phyloP scores from a whole-genome alignment of 2,329 filamentous ascomycete genomes.

The Aaosphaeria pasadenensis region DNA sequence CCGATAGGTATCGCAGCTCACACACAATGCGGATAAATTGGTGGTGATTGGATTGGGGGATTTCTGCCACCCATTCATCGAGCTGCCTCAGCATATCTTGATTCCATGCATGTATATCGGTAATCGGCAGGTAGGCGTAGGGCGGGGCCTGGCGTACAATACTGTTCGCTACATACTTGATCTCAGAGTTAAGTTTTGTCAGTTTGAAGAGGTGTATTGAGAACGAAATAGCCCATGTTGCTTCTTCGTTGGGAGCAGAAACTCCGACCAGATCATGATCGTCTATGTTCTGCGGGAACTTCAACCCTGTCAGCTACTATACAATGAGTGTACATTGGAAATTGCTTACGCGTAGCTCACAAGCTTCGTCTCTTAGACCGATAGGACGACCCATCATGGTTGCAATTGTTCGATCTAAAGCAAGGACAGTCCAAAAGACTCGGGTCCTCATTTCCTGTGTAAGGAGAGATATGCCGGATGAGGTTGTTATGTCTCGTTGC shows the following conservation, averaged over 20 bases:
- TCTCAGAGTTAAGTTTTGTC: constrained; percentile 53
- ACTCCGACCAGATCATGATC: constrained; percentile 7
- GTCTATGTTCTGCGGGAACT: constrained; percentile 17
- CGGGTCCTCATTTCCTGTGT: constrained; percentile 55
- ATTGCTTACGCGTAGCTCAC: constrained; percentile 6
- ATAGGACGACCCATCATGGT: constrained; percentile 58
- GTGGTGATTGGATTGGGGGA: constrained; percentile 1
- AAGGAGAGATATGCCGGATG: constrained; percentile 44
- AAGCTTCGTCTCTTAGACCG: constrained; percentile 53
- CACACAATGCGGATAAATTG: constrained; percentile 34
- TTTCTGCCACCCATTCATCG: constrained; percentile 4
- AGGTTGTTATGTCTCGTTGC: constrained; percentile 48
- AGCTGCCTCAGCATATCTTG: constrained; percentile 22
- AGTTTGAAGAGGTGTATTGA: constrained; percentile 48
- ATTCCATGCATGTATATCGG: constrained; percentile 27
- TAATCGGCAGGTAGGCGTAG: constrained; percentile 44
- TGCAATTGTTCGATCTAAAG: constrained; percentile 50
- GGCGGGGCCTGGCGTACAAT: constrained; percentile 46
- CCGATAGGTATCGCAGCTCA: constrained; percentile 47
- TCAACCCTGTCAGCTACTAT: not conserved
- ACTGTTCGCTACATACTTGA: constrained; percentile 57
- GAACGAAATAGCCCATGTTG: not conserved
- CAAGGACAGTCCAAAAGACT: constrained; percentile 56
- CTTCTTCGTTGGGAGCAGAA: constrained; percentile 6
- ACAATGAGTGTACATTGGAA: not conserved